phyloP scores from a whole-genome alignment of 345 rosid species.

The Citrus mangshanensis region DNA sequence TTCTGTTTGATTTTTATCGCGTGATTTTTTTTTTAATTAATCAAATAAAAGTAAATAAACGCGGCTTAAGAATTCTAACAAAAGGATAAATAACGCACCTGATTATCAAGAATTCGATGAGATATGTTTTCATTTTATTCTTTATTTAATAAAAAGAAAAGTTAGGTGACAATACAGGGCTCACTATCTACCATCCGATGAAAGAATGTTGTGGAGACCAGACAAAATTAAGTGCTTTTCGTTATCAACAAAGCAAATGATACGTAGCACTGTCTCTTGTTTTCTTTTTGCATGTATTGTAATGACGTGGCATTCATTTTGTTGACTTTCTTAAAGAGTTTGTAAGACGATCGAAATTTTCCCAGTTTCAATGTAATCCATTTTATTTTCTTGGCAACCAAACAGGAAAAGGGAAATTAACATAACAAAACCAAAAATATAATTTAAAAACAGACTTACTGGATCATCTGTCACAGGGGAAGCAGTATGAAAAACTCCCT shows the following conservation, averaged over 20 bases:
- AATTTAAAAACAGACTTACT: slow-evolving; percentile 34
- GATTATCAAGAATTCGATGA: too few species aligned
- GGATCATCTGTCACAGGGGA: slow-evolving; percentile 98
- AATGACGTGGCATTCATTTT: too few species aligned
- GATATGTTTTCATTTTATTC: too few species aligned
- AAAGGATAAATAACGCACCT: too few species aligned
- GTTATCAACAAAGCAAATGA: not conserved
- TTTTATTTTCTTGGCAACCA: slow-evolving; percentile 22
- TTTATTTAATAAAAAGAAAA: too few species aligned
- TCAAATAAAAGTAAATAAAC: too few species aligned
- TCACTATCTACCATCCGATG: not conserved
- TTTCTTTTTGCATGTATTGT: not conserved
- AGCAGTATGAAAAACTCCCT: slow-evolving; percentile 96
- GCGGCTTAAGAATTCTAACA: not conserved
- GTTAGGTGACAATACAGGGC: not conserved
- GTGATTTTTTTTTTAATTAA: too few species aligned
- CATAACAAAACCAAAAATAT: not conserved
- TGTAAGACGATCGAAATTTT: too few species aligned
- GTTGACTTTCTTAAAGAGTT: not conserved
- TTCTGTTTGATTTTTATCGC: not conserved
- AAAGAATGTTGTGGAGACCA: not conserved
- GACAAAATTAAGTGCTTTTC: not conserved
- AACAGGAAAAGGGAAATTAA: not conserved
- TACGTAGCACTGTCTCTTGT: not conserved
- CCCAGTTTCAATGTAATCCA: not conserved